These are phyloP conservation scores for Beta lomatogona DNA, from an alignment of 179 eudicot species.

Conservation along the genomic window DNA sequence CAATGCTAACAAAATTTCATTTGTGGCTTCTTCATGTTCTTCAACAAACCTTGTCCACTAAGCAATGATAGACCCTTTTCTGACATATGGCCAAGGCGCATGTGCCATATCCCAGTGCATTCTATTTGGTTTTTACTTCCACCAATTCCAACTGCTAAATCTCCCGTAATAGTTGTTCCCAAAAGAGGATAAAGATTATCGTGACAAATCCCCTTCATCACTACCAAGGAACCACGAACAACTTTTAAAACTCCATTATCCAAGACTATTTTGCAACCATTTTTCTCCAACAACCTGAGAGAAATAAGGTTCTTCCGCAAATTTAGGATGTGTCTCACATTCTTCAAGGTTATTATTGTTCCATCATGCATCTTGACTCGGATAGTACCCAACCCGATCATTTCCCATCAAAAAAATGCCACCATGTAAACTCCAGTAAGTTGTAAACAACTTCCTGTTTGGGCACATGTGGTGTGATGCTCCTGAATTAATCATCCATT, in stretches of 20 bases:
- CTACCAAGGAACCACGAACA: slow-evolving; percentile 1
- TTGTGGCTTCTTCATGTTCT: neutral
- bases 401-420: too few species aligned
- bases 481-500: neutral
- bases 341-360: too few species aligned
- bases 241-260: neutral
- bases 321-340: too few species aligned
- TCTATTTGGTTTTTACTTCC: too few species aligned
- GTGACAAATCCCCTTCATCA: neutral
- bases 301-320: too few species aligned
- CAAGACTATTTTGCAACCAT: neutral
- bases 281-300: neutral
- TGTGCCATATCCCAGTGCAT: neutral
- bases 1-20: neutral
- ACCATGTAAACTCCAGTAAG: too few species aligned
- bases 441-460: neutral
- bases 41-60: neutral
- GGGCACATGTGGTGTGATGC: neutral
- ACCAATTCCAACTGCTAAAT: neutral
- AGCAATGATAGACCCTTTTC: neutral
- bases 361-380: too few species aligned
- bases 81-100: neutral
- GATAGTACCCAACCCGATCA: too few species aligned
- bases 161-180: neutral
- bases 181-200: neutral